Base-by-base conservation (phyloP, 371 early-diverging fungal species). In the Syncephalis fuscata region DNA sequence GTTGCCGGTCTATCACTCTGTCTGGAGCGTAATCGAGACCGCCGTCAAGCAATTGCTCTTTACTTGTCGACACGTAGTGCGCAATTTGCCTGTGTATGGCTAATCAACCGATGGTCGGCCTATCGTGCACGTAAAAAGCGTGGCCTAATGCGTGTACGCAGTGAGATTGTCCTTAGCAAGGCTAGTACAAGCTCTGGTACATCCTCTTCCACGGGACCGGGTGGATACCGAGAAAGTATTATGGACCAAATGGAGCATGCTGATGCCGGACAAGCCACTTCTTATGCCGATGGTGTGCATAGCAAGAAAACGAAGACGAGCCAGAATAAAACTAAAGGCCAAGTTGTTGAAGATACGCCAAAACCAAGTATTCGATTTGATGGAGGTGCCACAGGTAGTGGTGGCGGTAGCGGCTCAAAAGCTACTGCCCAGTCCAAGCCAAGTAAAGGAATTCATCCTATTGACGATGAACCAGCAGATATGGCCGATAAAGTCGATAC, bases 11-110 rank as follows among this genome's bases (percentile, higher is more conserved):
- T 79, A 48, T 62, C 80, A 0, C 63, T 86, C 17, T 55, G 68
- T 17, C 60, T 88, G 24, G 89, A 90, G 61, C 64, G 66, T 14
- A 81, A 80, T 62, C 58, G 65, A 27, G 67, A 65, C 11, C 71
- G 88, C 25, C 67, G 88, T 26, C 71, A 76, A 39, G 81, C 88
- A 16, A 72, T 90, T 32, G 76, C 83, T 46, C 63, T 87, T 36
- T 88, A 88, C 52, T 57, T 88, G 20, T 65, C 78, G 21, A 85
- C 90, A 3, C 71, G 90, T 42, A 75, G 78, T 0, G 46, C 77
- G 23, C 85, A 87, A 49, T 85, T 85, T 48, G 74, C 64, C n/a
- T 65, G 70, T 2, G 69, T 75, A 23, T 78, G 76, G 69, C 44
- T 70, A 10, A 74, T 82, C 71, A 71, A 74, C 43, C 66, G 67